These are phyloP conservation scores for Lavandula angustifolia DNA, from an alignment of 257 asterid species.

Conservation along the genomic window DNA sequence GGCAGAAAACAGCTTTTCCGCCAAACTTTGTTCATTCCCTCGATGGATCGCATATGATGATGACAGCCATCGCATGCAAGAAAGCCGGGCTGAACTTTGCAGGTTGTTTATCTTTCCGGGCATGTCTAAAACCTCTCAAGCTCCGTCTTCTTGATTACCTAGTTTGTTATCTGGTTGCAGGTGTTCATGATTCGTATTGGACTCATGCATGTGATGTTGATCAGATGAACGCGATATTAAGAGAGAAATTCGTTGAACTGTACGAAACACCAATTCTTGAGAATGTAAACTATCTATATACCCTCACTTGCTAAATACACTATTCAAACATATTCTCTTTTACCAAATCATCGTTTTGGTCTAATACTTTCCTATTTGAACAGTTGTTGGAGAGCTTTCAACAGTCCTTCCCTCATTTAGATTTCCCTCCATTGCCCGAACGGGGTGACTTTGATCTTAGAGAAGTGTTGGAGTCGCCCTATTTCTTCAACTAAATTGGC, in stretches of 20 bases:
- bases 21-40: constrained; percentile 98
- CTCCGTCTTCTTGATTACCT: constrained; percentile 19
- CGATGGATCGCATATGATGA: constrained; percentile 99
- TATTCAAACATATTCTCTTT: neutral
- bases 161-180: constrained; percentile 44
- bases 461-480: constrained; percentile 78
- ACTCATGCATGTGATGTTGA: constrained; percentile 97
- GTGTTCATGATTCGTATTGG: constrained; percentile 99
- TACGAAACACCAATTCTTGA: constrained; percentile 82
- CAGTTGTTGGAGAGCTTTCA: constrained; percentile 85
- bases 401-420: constrained; percentile 67
- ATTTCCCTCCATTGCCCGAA: constrained; percentile 90
- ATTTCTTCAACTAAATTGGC: constrained; percentile 76
- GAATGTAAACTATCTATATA: constrained; percentile 55
- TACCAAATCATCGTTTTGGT: neutral
- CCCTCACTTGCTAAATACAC: constrained; percentile 10
- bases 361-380: constrained; percentile 36
- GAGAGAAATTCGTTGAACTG: constrained; percentile 90
- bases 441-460: constrained; percentile 82
- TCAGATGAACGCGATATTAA: constrained; percentile 64
- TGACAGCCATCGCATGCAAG: constrained; percentile 96
- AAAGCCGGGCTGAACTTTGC: constrained; percentile 88
- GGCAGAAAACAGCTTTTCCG: constrained; percentile 96
- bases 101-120: constrained; percentile 46
- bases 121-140: constrained; percentile 18